Evolutionary conservation across 176 grass and related monocot species (phyloP).

Genomic region (Bothriochloa decipiens): DNA sequence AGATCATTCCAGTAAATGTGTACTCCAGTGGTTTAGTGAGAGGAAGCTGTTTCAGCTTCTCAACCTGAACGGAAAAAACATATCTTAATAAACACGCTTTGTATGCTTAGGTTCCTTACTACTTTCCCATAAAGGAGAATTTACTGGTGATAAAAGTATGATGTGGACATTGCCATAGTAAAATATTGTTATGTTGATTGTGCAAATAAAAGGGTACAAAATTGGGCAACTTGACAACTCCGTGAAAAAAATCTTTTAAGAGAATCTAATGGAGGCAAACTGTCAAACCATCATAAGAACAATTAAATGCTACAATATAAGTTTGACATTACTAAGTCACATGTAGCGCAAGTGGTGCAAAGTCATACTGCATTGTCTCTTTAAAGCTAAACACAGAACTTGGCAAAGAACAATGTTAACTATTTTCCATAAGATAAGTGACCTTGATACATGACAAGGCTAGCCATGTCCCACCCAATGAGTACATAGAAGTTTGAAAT

Average conservation of each 20-base stretch:
- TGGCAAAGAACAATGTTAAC: not conserved
- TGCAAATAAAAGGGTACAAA: constrained; percentile 18
- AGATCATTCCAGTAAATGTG: constrained; percentile 93
- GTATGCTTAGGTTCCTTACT: constrained; percentile 18
- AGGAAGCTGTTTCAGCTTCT: constrained; percentile 75
- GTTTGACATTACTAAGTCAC: not conserved
- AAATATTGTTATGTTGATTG: constrained; percentile 26
- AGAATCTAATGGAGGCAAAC: not conserved
- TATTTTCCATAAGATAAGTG: constrained; percentile 4
- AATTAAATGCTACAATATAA: not conserved
- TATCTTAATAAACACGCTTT: not conserved
- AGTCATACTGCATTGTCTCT: not conserved
- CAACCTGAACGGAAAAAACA: constrained; percentile 58
- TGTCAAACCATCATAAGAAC: not conserved
- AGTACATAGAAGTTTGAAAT: constrained; percentile 14
- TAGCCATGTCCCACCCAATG: not conserved
- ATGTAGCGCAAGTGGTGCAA: not conserved
- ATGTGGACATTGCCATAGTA: not conserved
- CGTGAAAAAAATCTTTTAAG: not conserved
- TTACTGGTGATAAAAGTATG: constrained; percentile 6
- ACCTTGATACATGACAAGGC: not conserved
- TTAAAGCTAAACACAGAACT: not conserved
- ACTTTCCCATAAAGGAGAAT: not conserved
- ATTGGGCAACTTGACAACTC: not conserved
- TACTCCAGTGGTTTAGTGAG: constrained; percentile 80